Base-by-base conservation (phyloP, 768 basidiomycete species). In the Saitozyma sp. region DNA sequence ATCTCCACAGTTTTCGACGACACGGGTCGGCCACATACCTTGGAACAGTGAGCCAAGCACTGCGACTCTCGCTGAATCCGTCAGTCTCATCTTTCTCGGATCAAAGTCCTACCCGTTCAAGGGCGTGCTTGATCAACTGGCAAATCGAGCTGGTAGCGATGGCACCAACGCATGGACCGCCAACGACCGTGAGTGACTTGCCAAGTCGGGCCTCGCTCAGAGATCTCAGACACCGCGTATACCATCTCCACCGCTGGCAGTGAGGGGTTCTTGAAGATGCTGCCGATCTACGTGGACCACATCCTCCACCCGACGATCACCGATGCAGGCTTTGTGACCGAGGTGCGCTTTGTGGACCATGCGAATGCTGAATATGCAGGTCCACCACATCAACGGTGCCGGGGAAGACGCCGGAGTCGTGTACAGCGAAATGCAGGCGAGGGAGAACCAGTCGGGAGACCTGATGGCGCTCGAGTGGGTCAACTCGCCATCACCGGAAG, bases 51-150 rank as follows among this genome's bases (percentile, higher is more conserved):
- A 74, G 89, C 82, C 16, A 19, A 55, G 5, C 46, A 50, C 29
- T 50, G 29, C 29, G 60, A 49, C 56, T 58, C 65, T 49, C 38
- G 65, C n/a, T 38, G 54, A 40, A 9, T 14, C n/a, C n/a, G n/a
- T 17, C 64, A 92, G 90, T 78, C 80, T 95, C 63, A 86, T 97
- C 39, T 98, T 98, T 77, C 89, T 97, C 84, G 96, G 96, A 6
- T 95, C 92, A 0, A 88, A 95, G 74, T 88, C 90, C 70, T 98
- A 92, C 74, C 94, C 95, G 0, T 91, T 91, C 84, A 97, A 98
- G 78, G 95, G 94, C 19, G 88, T 97, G 56, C 85, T 99, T 58
- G 95, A 98, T 81, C 87, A 90, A 60, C 84, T 99, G 19, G 96
- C 96, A 3, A 98, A 97, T 78, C 86, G 93, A 59, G 91, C 91